Evolutionary conservation across 2,329 filamentous ascomycete species (phyloP), one percentile per base, ranked within the genome.

Genomic region (Gnomoniopsis sp.): DNA sequence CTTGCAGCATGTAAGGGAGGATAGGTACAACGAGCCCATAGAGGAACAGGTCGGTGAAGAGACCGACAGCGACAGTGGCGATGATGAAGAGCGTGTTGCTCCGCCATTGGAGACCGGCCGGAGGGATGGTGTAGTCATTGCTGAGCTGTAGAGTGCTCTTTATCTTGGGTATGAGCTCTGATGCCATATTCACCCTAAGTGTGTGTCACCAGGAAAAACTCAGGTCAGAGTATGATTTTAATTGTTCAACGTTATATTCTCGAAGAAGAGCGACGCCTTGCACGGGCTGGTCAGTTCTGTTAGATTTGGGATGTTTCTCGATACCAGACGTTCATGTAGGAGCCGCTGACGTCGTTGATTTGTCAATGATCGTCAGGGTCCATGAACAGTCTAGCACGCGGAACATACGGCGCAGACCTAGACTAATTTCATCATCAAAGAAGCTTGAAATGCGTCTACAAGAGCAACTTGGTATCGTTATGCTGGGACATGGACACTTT

Each of bases 21-120:
- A 85, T 77, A 0, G 84, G 83, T 0, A 86, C 82, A 17, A 86
- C 74, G 2, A 86, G 72, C 1, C 80, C 81, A 65, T 86, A 86
- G 1, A 86, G 74, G 66, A 86, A 86, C 14, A 86, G 70, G 65
- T 86, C 83, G 0, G 80, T 82, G 65, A 84, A 85, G 2, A 83
- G 75, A 47, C 79, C 81, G 21, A 82, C 70, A 3, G 75, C 78
- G 14, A 87, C 81, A 2, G 83, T 86, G 7, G 76, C 69, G 43
- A 85, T 68, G 63, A 87, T 85, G 72, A 88, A 87, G 49, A 77
- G 65, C 2, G 80, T 82, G 54, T 79, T 82, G 12, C 83, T 85
- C n/a, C 85, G 78, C 78, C 80, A 83, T 23, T 57, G 60, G 8
- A 72, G 63, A 2, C 59, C 59, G 14, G 48, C 43, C 6, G 55